Evolutionary conservation across 164 flowering plant genomes (phyloP).

Genomic region (Akebia trifoliata): DNA sequence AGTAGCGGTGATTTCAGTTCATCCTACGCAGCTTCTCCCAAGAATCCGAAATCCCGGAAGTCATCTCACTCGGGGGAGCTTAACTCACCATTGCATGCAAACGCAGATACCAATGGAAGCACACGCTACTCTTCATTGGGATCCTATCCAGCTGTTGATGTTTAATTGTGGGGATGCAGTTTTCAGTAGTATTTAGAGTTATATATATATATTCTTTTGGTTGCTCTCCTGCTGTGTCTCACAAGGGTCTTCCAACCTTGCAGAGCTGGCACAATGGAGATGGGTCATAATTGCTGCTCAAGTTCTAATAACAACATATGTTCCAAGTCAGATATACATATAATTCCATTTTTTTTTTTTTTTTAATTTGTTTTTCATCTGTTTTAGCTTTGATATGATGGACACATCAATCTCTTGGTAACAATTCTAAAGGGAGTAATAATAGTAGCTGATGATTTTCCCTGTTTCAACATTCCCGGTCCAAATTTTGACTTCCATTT

Average conservation of each 20-base stretch:
- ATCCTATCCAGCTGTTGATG: constrained; percentile 48
- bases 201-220: constrained; percentile 10
- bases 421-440: too few species aligned
- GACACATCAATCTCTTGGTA: too few species aligned
- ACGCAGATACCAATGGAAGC: constrained; percentile 62
- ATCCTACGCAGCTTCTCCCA: constrained; percentile 63
- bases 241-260: neutral
- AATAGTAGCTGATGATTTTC: too few species aligned
- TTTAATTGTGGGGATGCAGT: constrained; percentile 12
- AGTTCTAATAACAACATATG: too few species aligned
- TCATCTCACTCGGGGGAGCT: constrained; percentile 90
- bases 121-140: constrained; percentile 37
- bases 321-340: too few species aligned
- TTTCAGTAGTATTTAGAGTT: neutral
- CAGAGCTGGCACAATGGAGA: constrained; percentile 1
- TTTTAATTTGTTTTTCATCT: too few species aligned
- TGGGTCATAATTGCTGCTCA: too few species aligned
- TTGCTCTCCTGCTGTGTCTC: neutral
- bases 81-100: constrained; percentile 39
- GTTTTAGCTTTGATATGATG: too few species aligned
- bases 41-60: constrained; percentile 55
- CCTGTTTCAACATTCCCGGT: too few species aligned
- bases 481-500: too few species aligned
- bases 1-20: constrained; percentile 42
- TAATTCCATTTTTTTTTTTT: too few species aligned